Percentiles rank a stretch among this genome's conserved stretches.
phyloP scores from a whole-genome alignment of 352 stramenopile genomes.

The Phytophthora boehmeriae region DNA sequence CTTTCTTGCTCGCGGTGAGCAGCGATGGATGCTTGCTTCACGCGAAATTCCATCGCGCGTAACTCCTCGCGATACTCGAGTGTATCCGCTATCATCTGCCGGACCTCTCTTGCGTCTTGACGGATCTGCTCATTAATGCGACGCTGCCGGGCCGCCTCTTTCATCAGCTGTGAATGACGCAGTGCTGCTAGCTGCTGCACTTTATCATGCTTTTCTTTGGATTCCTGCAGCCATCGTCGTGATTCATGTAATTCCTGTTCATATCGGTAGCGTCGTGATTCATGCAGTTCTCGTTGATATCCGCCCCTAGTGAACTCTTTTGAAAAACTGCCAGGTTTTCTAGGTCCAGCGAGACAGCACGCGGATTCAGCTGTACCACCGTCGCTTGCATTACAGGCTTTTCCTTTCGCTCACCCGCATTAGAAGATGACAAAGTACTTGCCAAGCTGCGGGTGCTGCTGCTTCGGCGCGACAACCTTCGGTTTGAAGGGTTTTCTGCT shows the following conservation, averaged over 20 bases:
- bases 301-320: slow-evolving; percentile 48
- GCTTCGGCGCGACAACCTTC: slow-evolving; percentile 3
- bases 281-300: slow-evolving; percentile 36
- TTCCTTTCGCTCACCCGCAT: slow-evolving; percentile 9
- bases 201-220: slow-evolving; percentile 44
- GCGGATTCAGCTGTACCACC: slow-evolving; percentile 23
- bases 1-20: slow-evolving; percentile 50
- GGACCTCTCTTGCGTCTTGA: slow-evolving; percentile 48
- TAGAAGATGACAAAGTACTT: slow-evolving; percentile 3
- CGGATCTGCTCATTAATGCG: slow-evolving; percentile 34
- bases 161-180: slow-evolving; percentile 44
- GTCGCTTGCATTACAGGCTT: slow-evolving; percentile 40
- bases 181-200: slow-evolving; percentile 45
- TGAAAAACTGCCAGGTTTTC: slow-evolving; percentile 2
- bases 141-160: slow-evolving; percentile 20
- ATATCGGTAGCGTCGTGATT: too few species aligned
- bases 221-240: slow-evolving; percentile 42
- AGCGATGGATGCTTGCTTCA: slow-evolving; percentile 50
- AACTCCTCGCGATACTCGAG: slow-evolving; percentile 63
- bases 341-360: slow-evolving; percentile 15
- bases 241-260: slow-evolving; percentile 47
- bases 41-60: slow-evolving; percentile 39
- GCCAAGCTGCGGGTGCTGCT: slow-evolving; percentile 12
- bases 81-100: slow-evolving; percentile 54
- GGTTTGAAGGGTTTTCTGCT: slow-evolving; percentile 1